Evolutionary conservation across 306 rosid genomes (phyloP).

Genomic region (Prunus salicina): DNA sequence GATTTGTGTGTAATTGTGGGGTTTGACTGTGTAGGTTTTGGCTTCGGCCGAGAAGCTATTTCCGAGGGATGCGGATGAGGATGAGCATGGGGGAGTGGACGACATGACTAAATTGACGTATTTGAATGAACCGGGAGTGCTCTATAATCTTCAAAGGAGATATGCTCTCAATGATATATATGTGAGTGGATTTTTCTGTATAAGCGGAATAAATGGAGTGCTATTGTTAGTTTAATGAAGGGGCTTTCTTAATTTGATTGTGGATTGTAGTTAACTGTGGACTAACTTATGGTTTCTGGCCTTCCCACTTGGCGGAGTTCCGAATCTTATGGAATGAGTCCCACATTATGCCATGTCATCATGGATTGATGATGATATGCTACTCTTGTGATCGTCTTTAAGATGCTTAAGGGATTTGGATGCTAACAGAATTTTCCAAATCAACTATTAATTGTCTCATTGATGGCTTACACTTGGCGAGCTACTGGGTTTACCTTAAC

Average conservation of each 20-base stretch:
- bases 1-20: background rate
- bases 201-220: background rate
- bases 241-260: slow-evolving; percentile 3
- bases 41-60: slow-evolving; percentile 52
- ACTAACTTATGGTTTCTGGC: background rate
- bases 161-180: slow-evolving; percentile 91
- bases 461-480: background rate
- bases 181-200: slow-evolving; percentile 39
- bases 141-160: slow-evolving; percentile 88
- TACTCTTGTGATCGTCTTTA: background rate
- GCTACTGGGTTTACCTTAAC: background rate
- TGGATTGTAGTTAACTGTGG: background rate
- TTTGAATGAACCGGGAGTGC: slow-evolving; percentile 95
- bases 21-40: slow-evolving; percentile 44
- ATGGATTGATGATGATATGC: background rate
- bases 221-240: background rate
- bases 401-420: background rate
- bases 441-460: background rate
- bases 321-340: background rate
- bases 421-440: background rate
- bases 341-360: background rate
- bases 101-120: slow-evolving; percentile 90
- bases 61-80: slow-evolving; percentile 89
- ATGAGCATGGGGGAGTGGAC: slow-evolving; percentile 90
- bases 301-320: background rate